These are phyloP conservation scores for Meyerozyma smithsonii DNA, from an alignment of 1,139 yeast genomes.

Conservation along the genomic window DNA sequence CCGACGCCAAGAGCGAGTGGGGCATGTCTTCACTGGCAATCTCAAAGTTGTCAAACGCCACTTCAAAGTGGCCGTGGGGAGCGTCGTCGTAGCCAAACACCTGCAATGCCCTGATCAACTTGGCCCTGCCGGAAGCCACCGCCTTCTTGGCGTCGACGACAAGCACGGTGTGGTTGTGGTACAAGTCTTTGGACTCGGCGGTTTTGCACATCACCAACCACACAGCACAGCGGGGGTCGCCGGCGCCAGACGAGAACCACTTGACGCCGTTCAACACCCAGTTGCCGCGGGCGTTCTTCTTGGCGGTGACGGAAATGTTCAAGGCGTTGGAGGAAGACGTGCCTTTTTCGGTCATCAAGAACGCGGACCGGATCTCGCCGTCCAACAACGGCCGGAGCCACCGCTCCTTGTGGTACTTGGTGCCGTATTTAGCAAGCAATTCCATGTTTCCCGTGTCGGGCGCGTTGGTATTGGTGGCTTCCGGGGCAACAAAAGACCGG, in stretches of 20 bases:
- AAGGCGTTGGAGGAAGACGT: slow-evolving; percentile 65
- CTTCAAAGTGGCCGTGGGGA: slow-evolving; percentile 71
- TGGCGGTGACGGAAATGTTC: slow-evolving; percentile 52
- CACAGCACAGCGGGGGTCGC: slow-evolving; percentile 59
- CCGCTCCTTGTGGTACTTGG: slow-evolving; percentile 43
- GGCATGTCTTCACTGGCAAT: slow-evolving; percentile 40
- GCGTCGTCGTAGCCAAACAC: slow-evolving; percentile 70
- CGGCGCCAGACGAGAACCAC: slow-evolving; percentile 78
- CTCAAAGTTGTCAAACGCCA: slow-evolving; percentile 48
- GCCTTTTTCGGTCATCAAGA: slow-evolving; percentile 68
- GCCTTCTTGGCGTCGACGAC: slow-evolving; percentile 54
- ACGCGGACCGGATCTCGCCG: slow-evolving; percentile 63
- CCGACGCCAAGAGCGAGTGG: slow-evolving; percentile 39
- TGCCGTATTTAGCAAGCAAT: slow-evolving; percentile 58
- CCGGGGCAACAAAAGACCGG: slow-evolving; percentile 52
- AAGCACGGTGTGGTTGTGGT: slow-evolving; percentile 57
- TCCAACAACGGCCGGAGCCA: slow-evolving; percentile 56
- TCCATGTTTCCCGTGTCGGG: slow-evolving; percentile 82
- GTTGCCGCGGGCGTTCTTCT: slow-evolving; percentile 38
- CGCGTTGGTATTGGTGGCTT: slow-evolving; percentile 60
- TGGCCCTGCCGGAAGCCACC: slow-evolving; percentile 47
- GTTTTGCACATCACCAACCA: slow-evolving; percentile 72
- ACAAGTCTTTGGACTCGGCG: slow-evolving; percentile 25
- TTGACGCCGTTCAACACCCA: slow-evolving; percentile 61
- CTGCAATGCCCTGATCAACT: slow-evolving; percentile 48